Conservation (phyloP, 805 yeast genomes). For the Spathaspora boniae region DNA sequence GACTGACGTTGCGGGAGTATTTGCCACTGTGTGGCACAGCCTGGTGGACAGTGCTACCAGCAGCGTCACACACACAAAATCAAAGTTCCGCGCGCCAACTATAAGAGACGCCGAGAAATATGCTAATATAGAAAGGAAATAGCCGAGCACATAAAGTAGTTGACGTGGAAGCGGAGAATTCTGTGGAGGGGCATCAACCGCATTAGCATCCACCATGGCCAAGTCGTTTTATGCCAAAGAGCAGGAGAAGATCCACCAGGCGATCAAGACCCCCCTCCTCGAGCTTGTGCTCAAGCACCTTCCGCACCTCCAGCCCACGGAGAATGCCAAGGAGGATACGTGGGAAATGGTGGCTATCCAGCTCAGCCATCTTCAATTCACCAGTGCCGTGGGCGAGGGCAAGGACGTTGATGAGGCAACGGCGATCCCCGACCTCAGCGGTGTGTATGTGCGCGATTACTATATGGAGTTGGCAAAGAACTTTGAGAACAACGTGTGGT, state of each 20-base stretch:
- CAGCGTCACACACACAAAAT: no score
- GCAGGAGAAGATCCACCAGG: constrained; percentile 17
- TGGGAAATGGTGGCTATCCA: constrained; percentile 37
- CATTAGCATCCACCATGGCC: constrained; percentile 3
- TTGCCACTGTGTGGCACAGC: no score
- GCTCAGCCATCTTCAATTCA: constrained; percentile 19
- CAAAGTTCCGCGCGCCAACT: no score
- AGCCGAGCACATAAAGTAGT: no score
- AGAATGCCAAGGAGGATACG: constrained; percentile 20
- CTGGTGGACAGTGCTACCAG: no score
- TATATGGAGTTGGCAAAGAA: constrained; percentile 15
- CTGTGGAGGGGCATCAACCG: background rate
- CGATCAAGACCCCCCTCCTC: constrained; percentile 25
- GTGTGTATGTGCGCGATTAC: constrained; percentile 20
- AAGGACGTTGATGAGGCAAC: constrained; percentile 12
- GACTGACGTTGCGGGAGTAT: no score
- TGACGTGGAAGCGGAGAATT: no score
- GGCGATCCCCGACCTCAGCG: constrained; percentile 25
- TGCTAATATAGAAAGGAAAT: no score
- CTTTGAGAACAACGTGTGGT: constrained; percentile 11
- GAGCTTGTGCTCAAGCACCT: constrained; percentile 24
- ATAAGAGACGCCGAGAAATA: no score
- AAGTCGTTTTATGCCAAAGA: constrained; percentile 27
- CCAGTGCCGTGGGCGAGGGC: constrained; percentile 6
- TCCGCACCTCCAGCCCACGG: constrained; percentile 30